These are phyloP conservation scores for Arachnomyces sp. DNA, from an alignment of 2,329 filamentous ascomycete species.

Conservation along the genomic window DNA sequence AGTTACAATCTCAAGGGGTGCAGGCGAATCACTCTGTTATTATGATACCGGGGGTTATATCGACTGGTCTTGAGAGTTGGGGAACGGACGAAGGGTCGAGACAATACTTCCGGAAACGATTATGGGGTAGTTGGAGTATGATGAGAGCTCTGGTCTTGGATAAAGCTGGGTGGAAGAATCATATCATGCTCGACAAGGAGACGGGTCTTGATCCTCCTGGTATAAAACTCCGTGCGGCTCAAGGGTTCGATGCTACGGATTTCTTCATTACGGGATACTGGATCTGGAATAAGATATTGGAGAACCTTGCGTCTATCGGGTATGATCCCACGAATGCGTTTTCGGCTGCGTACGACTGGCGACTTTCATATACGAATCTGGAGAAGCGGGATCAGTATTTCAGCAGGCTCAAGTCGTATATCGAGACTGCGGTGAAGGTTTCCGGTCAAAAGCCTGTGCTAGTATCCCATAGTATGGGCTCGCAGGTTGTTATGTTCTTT, in stretches of 20 bases:
- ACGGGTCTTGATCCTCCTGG: constrained; percentile 86
- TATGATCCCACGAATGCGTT: constrained; percentile 77
- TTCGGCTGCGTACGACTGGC: constrained; percentile 77
- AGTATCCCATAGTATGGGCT: constrained; percentile 94
- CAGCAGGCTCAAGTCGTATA: constrained; percentile 77
- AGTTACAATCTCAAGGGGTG: constrained; percentile 73
- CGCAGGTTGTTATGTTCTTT: constrained; percentile 79
- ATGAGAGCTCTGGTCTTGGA: constrained; percentile 90
- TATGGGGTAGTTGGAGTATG: constrained; percentile 99
- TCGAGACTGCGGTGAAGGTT: constrained; percentile 71
- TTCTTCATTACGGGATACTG: constrained; percentile 79
- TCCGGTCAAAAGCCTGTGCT: constrained; percentile 73
- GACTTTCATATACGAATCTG: constrained; percentile 79
- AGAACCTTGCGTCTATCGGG: constrained; percentile 90
- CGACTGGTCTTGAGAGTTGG: constrained; percentile 94
- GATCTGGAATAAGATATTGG: constrained; percentile 99
- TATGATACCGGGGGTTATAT: constrained; percentile 97
- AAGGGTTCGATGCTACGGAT: constrained; percentile 95
- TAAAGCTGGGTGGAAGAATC: constrained; percentile 88
- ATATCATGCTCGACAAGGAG: constrained; percentile 90
- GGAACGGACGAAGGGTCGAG: constrained; percentile 76
- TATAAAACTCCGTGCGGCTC: constrained; percentile 83
- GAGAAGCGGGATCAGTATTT: constrained; percentile 92
- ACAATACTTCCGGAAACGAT: constrained; percentile 83
- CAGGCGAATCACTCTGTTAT: constrained; percentile 78